Base-by-base conservation (phyloP, 2,329 filamentous ascomycete genomes). In the Verruconis gallopava region DNA sequence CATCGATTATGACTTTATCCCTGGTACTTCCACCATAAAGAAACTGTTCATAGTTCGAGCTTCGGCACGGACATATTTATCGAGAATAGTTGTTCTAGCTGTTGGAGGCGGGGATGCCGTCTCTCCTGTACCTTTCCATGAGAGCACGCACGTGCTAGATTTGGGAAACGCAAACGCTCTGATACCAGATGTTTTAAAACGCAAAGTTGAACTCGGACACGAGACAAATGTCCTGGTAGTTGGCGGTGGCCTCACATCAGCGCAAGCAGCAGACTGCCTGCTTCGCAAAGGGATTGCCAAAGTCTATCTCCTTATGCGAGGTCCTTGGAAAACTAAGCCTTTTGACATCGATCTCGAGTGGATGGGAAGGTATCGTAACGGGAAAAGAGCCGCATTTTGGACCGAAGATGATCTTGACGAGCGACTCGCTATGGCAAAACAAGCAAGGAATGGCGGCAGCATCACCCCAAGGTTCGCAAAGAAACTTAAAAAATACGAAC, bases 301-400 rank as follows among this genome's bases (percentile, higher is more conserved):
- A 47, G 77, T 88, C 0, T 82, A 72, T 66, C 72, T 82, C 40
- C 53, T 89, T 19, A 77, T 86, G 71, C 70, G 84, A 21, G 66
- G 69, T 39, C 63, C 49, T 54, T 62, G 63, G 48, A 72, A 71
- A 49, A 69, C 85, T 38, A 89, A 89, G 58, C 77, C 80, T 45
- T 89, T 89, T 49, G 84, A 89, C 50, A 71, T 89, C 18, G 74
- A 78, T 44, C 67, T 89, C 2, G 70, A 73, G 37, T 91, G 84
- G 84, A 81, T 89, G 58, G 81, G 79, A 6, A 89, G 89, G 55
- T 89, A 82, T 57, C 77, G 79, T 43, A 89, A 89, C 55, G 72
- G 76, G 42, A 76, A 83, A 49, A 81, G 88, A 54, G 78, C 82
- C 1, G 69, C 71, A 0, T 91, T 88, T 57, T 88, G 81, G 79